Conservation (phyloP, 2,329 filamentous ascomycete species). For the Ilyonectria robusta region DNA sequence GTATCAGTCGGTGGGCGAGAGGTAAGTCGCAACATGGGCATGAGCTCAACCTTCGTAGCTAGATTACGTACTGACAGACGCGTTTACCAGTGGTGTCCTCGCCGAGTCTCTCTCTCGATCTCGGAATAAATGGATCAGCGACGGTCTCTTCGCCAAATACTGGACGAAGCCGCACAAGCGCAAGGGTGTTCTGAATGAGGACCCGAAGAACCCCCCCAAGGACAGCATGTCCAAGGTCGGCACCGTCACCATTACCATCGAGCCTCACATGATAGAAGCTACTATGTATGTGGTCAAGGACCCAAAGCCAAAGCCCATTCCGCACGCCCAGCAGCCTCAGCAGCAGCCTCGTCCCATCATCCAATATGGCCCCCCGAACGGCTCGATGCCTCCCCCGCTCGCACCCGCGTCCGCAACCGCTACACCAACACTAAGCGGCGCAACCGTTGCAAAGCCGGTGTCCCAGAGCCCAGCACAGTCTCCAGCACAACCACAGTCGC, state of each 20-base stretch:
- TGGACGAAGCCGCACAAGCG: constrained; percentile 81
- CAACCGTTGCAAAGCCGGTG: constrained; percentile 34
- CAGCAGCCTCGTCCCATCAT: constrained; percentile 67
- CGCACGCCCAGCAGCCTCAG: constrained; percentile 43
- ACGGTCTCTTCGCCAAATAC: constrained; percentile 82
- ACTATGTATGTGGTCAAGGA: constrained; percentile 81
- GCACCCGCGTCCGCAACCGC: constrained; percentile 51
- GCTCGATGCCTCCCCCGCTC: constrained; percentile 70
- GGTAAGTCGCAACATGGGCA: constrained; percentile 59
- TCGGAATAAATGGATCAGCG: constrained; percentile 79
- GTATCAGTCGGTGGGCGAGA: constrained; percentile 82
- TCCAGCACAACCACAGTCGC: constrained; percentile 34
- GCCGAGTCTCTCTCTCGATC: constrained; percentile 81
- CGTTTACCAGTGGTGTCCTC: constrained; percentile 75
- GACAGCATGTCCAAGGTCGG: constrained; percentile 82
- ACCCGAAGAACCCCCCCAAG: constrained; percentile 77
- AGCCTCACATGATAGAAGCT: constrained; percentile 85
- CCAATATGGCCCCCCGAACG: constrained; percentile 76
- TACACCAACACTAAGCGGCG: constrained; percentile 39
- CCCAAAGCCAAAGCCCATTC: constrained; percentile 63
- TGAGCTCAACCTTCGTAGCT: background rate
- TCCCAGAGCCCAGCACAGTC: constrained; percentile 41
- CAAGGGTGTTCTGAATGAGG: constrained; percentile 75
- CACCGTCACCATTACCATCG: constrained; percentile 80
- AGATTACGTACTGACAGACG: constrained; percentile 38